phyloP scores from a whole-genome alignment of 2,329 filamentous ascomycete genomes.

The Pestalotiopsis sp. region DNA sequence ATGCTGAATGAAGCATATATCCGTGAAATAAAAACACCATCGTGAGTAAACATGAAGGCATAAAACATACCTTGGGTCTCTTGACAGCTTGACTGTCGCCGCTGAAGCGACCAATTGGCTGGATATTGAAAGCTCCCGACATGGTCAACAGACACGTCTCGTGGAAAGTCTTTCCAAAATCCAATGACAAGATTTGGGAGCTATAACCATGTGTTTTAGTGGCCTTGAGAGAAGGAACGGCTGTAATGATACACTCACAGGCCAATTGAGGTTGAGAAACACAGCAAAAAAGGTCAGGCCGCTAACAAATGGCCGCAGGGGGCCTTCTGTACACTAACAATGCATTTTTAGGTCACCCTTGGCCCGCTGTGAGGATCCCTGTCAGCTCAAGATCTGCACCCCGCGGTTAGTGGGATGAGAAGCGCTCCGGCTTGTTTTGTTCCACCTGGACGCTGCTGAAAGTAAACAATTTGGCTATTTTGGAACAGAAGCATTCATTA shows the following conservation, averaged over 20 bases:
- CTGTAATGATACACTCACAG: background rate
- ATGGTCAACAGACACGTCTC: conserved; percentile 12
- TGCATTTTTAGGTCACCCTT: background rate
- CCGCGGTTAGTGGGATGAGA: background rate
- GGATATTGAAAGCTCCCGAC: conserved; percentile 55
- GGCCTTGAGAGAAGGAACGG: background rate
- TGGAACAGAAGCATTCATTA: background rate
- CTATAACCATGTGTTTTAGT: background rate
- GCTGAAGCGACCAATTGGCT: conserved; percentile 68
- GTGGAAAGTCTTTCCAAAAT: background rate
- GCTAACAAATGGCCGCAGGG: background rate
- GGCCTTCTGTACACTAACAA: background rate
- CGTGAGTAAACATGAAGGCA: background rate
- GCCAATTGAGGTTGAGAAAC: background rate
- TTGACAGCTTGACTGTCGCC: conserved; percentile 70
- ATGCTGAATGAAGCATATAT: background rate
- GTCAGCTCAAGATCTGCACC: background rate
- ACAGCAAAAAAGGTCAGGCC: background rate
- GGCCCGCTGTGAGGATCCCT: background rate
- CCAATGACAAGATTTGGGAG: background rate
- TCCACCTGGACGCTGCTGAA: background rate
- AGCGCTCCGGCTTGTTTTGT: background rate
- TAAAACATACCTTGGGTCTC: conserved; percentile 63
- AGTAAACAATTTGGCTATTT: background rate
- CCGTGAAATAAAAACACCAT: background rate